Evolutionary conservation across 2,329 filamentous ascomycete genomes (phyloP).

Genomic region (Nothophaeocryptopus gaeumannii): DNA sequence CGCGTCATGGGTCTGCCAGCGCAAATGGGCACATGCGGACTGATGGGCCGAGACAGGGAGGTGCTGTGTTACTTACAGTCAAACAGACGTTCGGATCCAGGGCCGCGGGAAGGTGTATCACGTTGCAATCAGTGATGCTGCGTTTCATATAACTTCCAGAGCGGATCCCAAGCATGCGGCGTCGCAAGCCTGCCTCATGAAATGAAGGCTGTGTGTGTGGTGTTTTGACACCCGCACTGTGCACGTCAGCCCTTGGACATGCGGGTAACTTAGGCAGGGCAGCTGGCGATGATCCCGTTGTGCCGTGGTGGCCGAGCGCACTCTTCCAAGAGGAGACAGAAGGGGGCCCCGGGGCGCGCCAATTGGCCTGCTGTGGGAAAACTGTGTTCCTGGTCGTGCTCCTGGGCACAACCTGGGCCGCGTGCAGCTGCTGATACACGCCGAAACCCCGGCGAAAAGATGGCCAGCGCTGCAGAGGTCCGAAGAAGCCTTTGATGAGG

Average conservation of each 20-base stretch:
- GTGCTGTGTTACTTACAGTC: conserved; percentile 26
- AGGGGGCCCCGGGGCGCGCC: no score
- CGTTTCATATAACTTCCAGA: conserved; percentile 12
- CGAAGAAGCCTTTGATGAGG: background rate
- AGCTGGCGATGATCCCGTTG: conserved; percentile 1
- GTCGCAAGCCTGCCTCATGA: conserved; percentile 6
- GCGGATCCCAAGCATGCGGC: conserved; percentile 10
- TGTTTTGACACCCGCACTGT: conserved; percentile 13
- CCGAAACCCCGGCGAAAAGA: conserved; percentile 9
- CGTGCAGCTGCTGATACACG: conserved; percentile 8
- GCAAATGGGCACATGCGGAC: conserved; percentile 16
- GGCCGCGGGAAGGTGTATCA: conserved; percentile 2
- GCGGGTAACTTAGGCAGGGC: no score
- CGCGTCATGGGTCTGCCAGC: conserved; percentile 23
- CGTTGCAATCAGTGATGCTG: conserved; percentile 6
- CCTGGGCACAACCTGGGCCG: conserved; percentile 17
- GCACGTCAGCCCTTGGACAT: background rate
- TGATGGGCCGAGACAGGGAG: conserved; percentile 24
- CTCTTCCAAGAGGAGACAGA: background rate
- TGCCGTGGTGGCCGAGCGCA: background rate
- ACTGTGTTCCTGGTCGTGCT: conserved; percentile 5
- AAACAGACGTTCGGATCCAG: conserved; percentile 9
- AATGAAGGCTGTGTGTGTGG: conserved; percentile 16
- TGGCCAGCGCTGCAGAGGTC: background rate
- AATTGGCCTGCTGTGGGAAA: no score